Base-by-base conservation (phyloP, 192 early-diverging fungal species). In the Dimargaris xerosporica region DNA sequence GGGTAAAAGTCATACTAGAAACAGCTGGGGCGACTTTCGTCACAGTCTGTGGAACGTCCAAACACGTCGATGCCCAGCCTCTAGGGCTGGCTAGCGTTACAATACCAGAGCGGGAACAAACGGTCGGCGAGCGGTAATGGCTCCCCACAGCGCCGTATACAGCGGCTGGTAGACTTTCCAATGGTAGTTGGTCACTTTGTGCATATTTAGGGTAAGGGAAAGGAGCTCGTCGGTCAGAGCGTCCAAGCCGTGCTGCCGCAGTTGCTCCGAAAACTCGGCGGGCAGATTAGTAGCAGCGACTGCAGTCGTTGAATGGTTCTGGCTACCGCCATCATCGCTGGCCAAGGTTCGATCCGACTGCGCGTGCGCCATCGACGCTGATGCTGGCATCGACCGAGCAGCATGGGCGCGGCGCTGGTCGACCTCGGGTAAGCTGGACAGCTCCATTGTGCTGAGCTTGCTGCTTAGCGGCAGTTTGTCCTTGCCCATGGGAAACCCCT, bases 111-210 rank as follows among this genome's bases (percentile, higher is more conserved):
- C 34, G 34, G 34, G 34, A 2, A 39, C 34, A 39, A 39, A 39
- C 34, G 34, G 34, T 7, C 34, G 34, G 34, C 34, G 34, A 39
- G 34, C 34, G 34, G 34, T 7, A 39, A 39, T 52, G 50, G 21
- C 50, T 26, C n/a, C 50, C 9, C 50, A 26, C 21, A 52, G n/a
- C 50, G 28, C 28, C 19, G 31, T 43, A 39, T 60, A 60, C 12
- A 60, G 41, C 26, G n/a, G 28, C 16, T 23, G n/a, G 58, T 43
- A 60, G 9, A 60, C 58, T n/a, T 60, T 60, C 58, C 58, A 60
- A 28, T 60, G 31, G 58, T 60, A 39, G 19, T 30, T 15, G 41
- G 58, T 39, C n/a, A 60, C 58, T 23, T 34, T 26, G n/a, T 43
- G 39, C 58, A 60, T 41, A 30, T 60, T 60, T 21, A 44, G 58